phyloP scores from a whole-genome alignment of 192 early-diverging fungal species.

The Coemansia sp. region DNA sequence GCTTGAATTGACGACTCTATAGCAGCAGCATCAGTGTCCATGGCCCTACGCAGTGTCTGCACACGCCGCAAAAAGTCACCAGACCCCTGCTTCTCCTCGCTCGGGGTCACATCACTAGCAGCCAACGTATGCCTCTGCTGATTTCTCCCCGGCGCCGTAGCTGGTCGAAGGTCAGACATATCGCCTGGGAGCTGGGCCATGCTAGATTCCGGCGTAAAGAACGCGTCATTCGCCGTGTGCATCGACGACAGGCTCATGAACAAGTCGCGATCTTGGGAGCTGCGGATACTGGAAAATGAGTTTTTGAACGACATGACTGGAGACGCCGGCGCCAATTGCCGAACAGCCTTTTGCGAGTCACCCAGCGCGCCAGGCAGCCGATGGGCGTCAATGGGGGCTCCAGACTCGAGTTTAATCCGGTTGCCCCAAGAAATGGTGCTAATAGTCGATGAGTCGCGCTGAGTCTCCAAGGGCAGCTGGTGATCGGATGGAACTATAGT shows the following conservation, averaged over 20 bases:
- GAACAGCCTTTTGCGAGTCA: neutral
- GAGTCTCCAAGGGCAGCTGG: neutral
- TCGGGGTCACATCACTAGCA: neutral
- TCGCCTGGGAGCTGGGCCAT: constrained; percentile 25
- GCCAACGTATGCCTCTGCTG: constrained; percentile 34
- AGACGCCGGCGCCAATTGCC: neutral
- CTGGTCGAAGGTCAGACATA: constrained; percentile 23
- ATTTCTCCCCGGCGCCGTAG: constrained; percentile 30
- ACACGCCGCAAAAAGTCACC: constrained; percentile 19
- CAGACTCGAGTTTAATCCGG: constrained; percentile 18
- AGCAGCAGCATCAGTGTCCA: constrained; percentile 37
- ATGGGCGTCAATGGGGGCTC: neutral
- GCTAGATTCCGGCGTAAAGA: constrained; percentile 48
- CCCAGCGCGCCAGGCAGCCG: no score
- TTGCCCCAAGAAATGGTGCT: constrained; percentile 28
- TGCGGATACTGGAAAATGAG: constrained; percentile 17
- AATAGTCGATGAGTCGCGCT: constrained; percentile 45
- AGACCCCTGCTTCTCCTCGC: constrained; percentile 1
- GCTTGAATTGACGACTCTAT: constrained; percentile 34
- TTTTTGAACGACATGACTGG: constrained; percentile 30
- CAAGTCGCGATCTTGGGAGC: constrained; percentile 21
- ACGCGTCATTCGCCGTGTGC: constrained; percentile 25
- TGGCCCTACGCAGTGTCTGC: constrained; percentile 39
- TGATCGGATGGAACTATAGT: neutral
- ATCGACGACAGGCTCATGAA: constrained; percentile 31